phyloP scores from a whole-genome alignment of 805 yeast genomes.

The Groenewaldozyma tartarivorans region DNA sequence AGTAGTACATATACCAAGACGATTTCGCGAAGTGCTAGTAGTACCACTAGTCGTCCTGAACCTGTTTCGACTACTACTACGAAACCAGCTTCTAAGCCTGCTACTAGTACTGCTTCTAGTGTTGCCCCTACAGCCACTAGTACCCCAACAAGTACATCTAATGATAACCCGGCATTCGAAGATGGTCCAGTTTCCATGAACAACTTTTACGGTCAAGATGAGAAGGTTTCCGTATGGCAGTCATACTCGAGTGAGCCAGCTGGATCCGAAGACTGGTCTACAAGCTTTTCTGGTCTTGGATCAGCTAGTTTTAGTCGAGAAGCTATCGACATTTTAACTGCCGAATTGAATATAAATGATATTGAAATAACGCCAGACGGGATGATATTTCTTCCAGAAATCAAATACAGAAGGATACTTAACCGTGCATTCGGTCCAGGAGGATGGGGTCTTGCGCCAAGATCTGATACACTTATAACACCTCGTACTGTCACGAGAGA shows the following conservation, averaged over 20 bases:
- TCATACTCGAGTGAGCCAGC: neutral
- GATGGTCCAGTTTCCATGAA: neutral
- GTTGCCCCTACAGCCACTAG: neutral
- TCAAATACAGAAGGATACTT: slow-evolving; percentile 82
- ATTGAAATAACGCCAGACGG: slow-evolving; percentile 97
- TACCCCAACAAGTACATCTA: neutral
- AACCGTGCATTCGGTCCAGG: slow-evolving; percentile 96
- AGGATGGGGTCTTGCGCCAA: slow-evolving; percentile 96
- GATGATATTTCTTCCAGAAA: slow-evolving; percentile 82
- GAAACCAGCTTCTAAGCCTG: neutral
- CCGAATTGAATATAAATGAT: slow-evolving; percentile 57
- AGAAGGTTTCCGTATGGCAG: neutral
- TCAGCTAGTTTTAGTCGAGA: slow-evolving; percentile 59
- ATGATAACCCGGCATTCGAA: too few relatives aligned
- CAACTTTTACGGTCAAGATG: neutral
- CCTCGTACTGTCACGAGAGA: slow-evolving; percentile 75
- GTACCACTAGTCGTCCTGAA: neutral
- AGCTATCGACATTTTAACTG: slow-evolving; percentile 49
- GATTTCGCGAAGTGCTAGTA: neutral
- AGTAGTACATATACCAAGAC: neutral
- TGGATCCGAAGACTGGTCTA: slow-evolving; percentile 54
- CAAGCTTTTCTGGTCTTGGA: slow-evolving; percentile 81
- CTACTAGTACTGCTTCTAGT: neutral
- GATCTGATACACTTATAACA: slow-evolving; percentile 75
- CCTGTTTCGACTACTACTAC: neutral